Base-by-base conservation (phyloP, 1,139 yeast genomes). In the Candida pseudoviswanathii region DNA sequence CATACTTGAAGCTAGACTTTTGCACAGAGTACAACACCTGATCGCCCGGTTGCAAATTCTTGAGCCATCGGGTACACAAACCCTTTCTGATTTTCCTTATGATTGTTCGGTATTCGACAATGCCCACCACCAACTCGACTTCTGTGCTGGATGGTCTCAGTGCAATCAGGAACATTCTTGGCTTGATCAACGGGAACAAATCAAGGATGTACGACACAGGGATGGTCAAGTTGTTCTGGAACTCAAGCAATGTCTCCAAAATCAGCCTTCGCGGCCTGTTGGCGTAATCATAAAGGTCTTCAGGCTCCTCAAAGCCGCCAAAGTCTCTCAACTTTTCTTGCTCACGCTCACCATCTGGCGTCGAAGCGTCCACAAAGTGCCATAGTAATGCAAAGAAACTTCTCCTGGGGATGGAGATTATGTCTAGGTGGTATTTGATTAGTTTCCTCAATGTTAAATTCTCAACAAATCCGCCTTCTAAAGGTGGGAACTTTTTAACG, bases 251-350 rank as follows among this genome's bases (percentile, higher is more conserved):
- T 0, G 90, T 89, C 64, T 94, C 99, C 27, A 90, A 65, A 6
- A 92, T 80, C 52, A 96, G 91, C 57, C 99, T 70, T 56, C 97
- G 77, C 7, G 99, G 97, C 53, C 98, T 73, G 62, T 90, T 88
- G 11, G 96, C 96, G 65, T 94, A 94, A 63, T 94, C 85, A 63
- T 85, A 92, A 43, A 92, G 67, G 51, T 89, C 97, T 60, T 92
- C 92, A 22, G 82, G 78, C 45, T 88, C 91, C 47, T 85, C 83
- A 48, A 85, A 77, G 11, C 80, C 71, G n/a, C 87, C 81, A 61
- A 95, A 89, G 54, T 94, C 97, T 47, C 71, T 70, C 44, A 94
- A 71, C 59, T 89, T 88, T 48, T 86, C 95, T 44, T 74, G 73
- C 59, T 94, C 97, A 52, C 94, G 74, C 36, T 58, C 58, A 0